A percentile compares a stretch with the other conserved stretches of the same genome.
phyloP scores from a whole-genome alignment of 1,139 yeast genomes.

The Magnusiomyces sp. region DNA sequence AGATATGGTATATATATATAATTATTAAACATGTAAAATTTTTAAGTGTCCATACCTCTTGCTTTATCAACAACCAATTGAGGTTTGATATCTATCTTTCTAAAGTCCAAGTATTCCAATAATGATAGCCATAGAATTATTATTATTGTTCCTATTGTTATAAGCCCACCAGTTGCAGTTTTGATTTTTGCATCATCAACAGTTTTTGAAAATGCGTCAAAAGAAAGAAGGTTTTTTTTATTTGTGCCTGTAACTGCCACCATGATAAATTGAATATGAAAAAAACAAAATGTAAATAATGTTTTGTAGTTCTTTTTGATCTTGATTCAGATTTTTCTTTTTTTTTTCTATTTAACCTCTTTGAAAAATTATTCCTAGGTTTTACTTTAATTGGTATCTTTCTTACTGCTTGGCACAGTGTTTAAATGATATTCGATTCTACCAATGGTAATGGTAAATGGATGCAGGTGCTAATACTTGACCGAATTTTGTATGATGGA shows the following conservation, averaged over 20 bases:
- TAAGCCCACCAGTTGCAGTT: conserved; percentile 83
- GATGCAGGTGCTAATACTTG: no score
- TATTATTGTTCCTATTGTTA: conserved; percentile 62
- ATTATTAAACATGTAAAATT: no score
- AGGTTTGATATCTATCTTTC: conserved; percentile 59
- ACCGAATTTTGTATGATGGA: no score
- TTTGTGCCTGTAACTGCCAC: no score
- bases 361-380: not conserved
- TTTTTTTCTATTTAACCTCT: not conserved
- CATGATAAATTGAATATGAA: not conserved
- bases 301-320: not conserved
- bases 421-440: no score
- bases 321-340: not conserved
- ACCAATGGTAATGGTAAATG: no score
- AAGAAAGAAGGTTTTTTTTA: conserved; percentile 43
- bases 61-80: conserved; percentile 86
- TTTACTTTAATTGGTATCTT: no score
- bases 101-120: conserved; percentile 71
- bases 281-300: not conserved
- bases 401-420: no score
- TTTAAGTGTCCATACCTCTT: conserved; percentile 32
- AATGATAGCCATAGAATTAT: conserved; percentile 56
- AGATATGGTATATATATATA: no score
- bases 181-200: conserved; percentile 87
- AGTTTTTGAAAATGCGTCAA: conserved; percentile 90